Conservation (phyloP, 306 rosid genomes). For the Arachis hypogaea region DNA sequence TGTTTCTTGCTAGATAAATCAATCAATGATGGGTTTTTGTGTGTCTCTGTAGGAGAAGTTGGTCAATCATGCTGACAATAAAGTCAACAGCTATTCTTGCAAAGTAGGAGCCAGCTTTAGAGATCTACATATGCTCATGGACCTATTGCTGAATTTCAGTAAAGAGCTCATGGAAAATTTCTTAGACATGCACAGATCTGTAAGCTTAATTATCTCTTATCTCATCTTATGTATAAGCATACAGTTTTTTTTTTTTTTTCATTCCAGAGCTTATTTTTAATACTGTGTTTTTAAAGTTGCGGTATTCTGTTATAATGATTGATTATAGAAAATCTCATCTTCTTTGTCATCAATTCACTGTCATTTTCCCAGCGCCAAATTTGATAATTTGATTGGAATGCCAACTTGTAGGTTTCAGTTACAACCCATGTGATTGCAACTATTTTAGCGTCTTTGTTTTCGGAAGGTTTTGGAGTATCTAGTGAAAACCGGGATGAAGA, state of each 20-base stretch:
- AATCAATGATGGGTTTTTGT: constrained; percentile 30
- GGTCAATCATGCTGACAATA: constrained; percentile 45
- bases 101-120: constrained; percentile 53
- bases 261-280: no score
- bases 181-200: constrained; percentile 71
- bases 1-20: constrained; percentile 26
- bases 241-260: not conserved
- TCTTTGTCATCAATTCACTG: not conserved
- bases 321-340: not conserved
- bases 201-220: constrained; percentile 44
- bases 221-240: not conserved
- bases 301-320: constrained; percentile 1
- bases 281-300: not conserved
- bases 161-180: constrained; percentile 67
- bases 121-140: constrained; percentile 52
- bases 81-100: constrained; percentile 21
- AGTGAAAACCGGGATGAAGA: constrained; percentile 61
- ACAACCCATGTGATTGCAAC: constrained; percentile 68
- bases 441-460: constrained; percentile 64
- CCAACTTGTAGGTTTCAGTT: constrained; percentile 67
- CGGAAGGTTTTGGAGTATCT: constrained; percentile 70
- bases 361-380: constrained; percentile 1
- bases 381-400: constrained; percentile 18
- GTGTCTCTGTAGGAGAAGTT: constrained; percentile 62
- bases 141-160: constrained; percentile 57